Conservation (phyloP, 768 basidiomycete species). For the Thelephora ganbajun region DNA sequence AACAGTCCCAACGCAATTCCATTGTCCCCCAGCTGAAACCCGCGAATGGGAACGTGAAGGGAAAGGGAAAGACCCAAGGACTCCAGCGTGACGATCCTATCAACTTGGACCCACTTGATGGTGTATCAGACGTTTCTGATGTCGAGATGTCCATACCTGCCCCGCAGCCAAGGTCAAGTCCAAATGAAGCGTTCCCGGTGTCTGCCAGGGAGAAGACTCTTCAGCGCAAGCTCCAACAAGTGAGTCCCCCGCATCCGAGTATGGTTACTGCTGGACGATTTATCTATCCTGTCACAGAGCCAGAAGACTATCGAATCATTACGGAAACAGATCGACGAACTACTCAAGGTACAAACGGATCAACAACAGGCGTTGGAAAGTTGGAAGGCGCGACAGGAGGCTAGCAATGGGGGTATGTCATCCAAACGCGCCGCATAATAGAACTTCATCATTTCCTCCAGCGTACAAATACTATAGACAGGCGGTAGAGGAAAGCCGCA, state of each 20-base stretch:
- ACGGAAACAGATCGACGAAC: slow-evolving; percentile 42
- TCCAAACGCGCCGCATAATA: background rate
- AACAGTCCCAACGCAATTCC: too few relatives aligned
- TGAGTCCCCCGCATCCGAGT: too few relatives aligned
- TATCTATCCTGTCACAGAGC: background rate
- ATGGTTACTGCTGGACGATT: background rate
- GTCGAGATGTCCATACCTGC: too few relatives aligned
- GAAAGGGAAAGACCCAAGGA: background rate
- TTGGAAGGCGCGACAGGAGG: slow-evolving; percentile 36
- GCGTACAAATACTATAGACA: slow-evolving; percentile 19
- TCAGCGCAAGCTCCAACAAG: too few relatives aligned
- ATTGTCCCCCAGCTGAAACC: slow-evolving; percentile 5
- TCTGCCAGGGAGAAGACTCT: slow-evolving; percentile 7
- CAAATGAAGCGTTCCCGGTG: too few relatives aligned
- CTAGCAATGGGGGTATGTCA: slow-evolving; percentile 34
- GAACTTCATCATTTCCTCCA: slow-evolving; percentile 1
- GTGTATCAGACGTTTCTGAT: too few relatives aligned
- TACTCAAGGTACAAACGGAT: slow-evolving; percentile 50
- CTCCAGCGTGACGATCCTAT: too few relatives aligned
- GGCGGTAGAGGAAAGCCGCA: slow-evolving; percentile 31
- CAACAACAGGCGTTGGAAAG: slow-evolving; percentile 41
- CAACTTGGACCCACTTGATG: too few relatives aligned
- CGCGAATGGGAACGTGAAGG: slow-evolving; percentile 3
- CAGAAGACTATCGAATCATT: slow-evolving; percentile 13
- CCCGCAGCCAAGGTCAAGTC: too few relatives aligned